A percentile compares a stretch with the other conserved stretches of the same genome.
phyloP scores from a whole-genome alignment of 441 rosid genomes.

The Hura crepitans region DNA sequence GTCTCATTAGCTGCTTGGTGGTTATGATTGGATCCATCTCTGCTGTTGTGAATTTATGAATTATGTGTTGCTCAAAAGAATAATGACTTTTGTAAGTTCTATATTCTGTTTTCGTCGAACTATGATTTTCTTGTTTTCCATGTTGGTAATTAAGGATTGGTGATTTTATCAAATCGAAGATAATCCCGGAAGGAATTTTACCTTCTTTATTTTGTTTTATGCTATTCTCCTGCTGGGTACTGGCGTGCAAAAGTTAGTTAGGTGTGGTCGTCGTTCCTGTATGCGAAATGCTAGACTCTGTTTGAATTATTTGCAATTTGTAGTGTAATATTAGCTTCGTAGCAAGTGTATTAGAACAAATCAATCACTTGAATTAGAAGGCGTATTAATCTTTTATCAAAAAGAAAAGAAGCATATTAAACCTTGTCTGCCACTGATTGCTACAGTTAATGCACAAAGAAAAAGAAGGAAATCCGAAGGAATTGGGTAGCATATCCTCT shows the following conservation, averaged over 20 bases:
- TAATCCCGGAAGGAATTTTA: no score
- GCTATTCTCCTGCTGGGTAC: no score
- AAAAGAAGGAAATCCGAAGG: conserved; percentile 7
- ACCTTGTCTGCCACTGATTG: conserved; percentile 32
- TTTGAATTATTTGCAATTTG: background rate
- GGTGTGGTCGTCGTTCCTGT: no score
- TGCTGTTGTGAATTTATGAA: background rate
- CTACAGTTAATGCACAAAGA: background rate
- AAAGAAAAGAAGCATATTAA: no score
- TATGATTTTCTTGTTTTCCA: background rate
- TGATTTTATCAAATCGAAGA: no score
- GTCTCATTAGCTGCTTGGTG: background rate
- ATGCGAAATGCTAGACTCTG: background rate
- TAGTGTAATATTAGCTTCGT: background rate
- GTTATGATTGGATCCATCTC: background rate
- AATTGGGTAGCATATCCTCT: conserved; percentile 20
- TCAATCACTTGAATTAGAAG: conserved; percentile 3
- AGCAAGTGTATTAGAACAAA: background rate
- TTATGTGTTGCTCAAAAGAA: background rate
- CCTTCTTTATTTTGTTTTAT: no score
- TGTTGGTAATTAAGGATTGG: no score
- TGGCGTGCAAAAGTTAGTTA: no score
- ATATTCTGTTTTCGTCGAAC: background rate
- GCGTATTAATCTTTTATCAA: conserved; percentile 10
- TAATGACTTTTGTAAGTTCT: background rate